A percentile compares a stretch with the other conserved stretches of the same genome.
phyloP scores from a whole-genome alignment of 208 protist species.

The Balamuthia mandrillaris region DNA sequence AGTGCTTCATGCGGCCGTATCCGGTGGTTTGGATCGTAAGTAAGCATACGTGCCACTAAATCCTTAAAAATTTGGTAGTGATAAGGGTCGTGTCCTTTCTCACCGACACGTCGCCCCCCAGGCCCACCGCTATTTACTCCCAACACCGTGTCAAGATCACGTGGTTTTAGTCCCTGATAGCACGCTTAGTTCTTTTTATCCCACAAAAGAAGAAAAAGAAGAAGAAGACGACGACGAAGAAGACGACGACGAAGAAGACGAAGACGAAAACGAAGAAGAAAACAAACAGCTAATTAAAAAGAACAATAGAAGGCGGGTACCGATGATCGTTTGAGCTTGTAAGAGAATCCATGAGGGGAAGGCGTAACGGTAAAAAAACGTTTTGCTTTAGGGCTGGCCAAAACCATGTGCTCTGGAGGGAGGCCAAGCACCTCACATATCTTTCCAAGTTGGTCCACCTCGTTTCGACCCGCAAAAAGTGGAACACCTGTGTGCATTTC shows the following conservation, averaged over 20 bases:
- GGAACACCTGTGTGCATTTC: constrained; percentile 95
- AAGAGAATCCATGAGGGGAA: background rate
- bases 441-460: constrained; percentile 88
- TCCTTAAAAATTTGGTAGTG: constrained; percentile 55
- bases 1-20: constrained; percentile 67
- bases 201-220: background rate
- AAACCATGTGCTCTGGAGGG: constrained; percentile 72
- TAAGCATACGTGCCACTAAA: constrained; percentile 64
- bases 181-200: background rate
- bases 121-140: constrained; percentile 56
- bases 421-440: constrained; percentile 81
- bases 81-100: constrained; percentile 31
- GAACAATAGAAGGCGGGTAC: background rate
- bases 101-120: constrained; percentile 35
- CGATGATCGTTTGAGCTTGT: constrained; percentile 44
- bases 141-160: constrained; percentile 44
- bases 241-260: background rate
- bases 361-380: constrained; percentile 48
- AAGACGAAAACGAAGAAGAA: background rate
- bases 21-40: constrained; percentile 67
- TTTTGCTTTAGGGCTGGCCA: constrained; percentile 51
- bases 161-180: constrained; percentile 3
- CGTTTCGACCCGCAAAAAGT: constrained; percentile 90
- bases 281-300: background rate
- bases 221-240: background rate